phyloP scores from a whole-genome alignment of 768 basidiomycete species.

The Gloeophyllum trabeum region DNA sequence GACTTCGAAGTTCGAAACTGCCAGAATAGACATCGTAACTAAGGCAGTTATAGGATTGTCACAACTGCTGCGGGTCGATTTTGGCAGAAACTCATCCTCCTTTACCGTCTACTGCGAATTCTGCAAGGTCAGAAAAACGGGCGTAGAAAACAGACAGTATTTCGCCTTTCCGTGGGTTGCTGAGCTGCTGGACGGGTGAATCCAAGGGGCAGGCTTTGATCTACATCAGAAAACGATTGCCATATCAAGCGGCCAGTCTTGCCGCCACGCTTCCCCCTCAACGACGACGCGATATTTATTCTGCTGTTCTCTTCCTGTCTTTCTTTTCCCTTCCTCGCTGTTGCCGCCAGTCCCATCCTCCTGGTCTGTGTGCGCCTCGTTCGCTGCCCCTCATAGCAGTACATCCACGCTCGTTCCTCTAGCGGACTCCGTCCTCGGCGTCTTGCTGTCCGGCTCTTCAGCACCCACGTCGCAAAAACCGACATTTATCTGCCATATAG shows the following conservation, averaged over 20 bases:
- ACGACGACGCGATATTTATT: slow-evolving; percentile 7
- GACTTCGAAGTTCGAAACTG: neutral
- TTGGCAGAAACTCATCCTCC: no score
- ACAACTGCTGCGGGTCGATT: no score
- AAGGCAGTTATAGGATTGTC: no score
- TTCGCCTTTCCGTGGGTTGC: no score
- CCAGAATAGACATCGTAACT: no score
- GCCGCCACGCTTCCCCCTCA: neutral
- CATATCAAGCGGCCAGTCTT: no score
- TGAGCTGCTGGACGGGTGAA: no score
- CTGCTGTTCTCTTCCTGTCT: slow-evolving; percentile 1
- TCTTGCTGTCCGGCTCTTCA: neutral
- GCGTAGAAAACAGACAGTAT: no score
- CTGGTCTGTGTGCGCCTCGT: neutral
- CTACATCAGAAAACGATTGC: no score
- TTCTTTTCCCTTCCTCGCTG: neutral
- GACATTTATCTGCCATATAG: neutral
- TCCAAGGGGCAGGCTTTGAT: no score
- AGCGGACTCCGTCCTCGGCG: neutral
- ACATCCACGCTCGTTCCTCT: neutral
- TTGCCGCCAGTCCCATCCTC: slow-evolving; percentile 3
- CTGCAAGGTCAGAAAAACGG: no score
- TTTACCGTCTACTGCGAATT: no score
- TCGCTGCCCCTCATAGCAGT: neutral
- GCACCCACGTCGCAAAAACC: neutral